These are phyloP conservation scores for Wickerhamomyces sp. DNA, from an alignment of 1,139 yeast species.

Conservation along the genomic window DNA sequence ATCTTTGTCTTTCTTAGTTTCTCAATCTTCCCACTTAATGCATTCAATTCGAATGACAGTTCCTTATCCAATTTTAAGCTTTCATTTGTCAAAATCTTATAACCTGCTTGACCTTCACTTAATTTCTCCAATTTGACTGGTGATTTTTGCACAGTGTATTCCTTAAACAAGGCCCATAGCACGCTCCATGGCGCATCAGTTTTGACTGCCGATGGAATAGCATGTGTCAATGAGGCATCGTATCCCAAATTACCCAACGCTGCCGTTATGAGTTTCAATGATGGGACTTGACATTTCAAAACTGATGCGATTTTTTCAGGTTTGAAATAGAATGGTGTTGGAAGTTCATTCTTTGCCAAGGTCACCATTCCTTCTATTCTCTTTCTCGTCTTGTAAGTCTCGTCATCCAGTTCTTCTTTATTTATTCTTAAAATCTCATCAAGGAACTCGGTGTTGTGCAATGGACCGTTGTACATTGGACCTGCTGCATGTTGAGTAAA, in stretches of 20 bases:
- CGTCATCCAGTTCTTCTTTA: slow-evolving; percentile 38
- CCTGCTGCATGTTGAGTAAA: slow-evolving; percentile 76
- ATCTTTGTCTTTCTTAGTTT: slow-evolving; percentile 68
- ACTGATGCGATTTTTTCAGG: slow-evolving; percentile 73
- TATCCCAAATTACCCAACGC: slow-evolving; percentile 88
- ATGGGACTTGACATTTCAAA: slow-evolving; percentile 79
- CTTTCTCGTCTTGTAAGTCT: slow-evolving; percentile 68
- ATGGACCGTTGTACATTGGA: slow-evolving; percentile 89
- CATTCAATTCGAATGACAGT: slow-evolving; percentile 51
- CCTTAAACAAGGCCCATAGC: slow-evolving; percentile 65
- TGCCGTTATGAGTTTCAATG: slow-evolving; percentile 63
- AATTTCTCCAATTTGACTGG: slow-evolving; percentile 37
- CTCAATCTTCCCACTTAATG: slow-evolving; percentile 49
- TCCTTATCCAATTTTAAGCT: slow-evolving; percentile 28
- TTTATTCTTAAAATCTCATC: slow-evolving; percentile 56
- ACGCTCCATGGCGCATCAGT: slow-evolving; percentile 85
- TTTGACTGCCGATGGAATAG: slow-evolving; percentile 78
- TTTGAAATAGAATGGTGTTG: slow-evolving; percentile 74
- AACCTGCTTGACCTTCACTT: slow-evolving; percentile 59
- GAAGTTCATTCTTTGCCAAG: slow-evolving; percentile 68
- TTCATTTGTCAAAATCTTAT: slow-evolving; percentile 45
- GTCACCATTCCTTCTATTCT: slow-evolving; percentile 92
- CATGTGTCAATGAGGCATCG: slow-evolving; percentile 81
- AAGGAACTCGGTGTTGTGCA: slow-evolving; percentile 68
- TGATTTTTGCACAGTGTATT: slow-evolving; percentile 51